Conservation (phyloP, 108 stramenopile genomes). For the Skeletonema costatum region DNA sequence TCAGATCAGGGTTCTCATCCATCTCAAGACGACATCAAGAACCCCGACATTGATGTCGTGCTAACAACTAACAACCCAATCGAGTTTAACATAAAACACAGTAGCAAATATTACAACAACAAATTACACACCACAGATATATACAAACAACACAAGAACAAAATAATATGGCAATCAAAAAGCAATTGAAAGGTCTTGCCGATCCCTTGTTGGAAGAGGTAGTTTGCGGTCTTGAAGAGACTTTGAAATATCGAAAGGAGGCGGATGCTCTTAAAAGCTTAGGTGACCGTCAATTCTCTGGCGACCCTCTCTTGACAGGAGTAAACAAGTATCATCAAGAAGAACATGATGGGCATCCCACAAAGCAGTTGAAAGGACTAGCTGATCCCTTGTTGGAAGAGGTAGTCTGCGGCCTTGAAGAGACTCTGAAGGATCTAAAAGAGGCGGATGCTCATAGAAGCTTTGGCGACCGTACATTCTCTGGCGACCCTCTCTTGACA, state of each 20-base stretch:
- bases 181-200: conserved; percentile 9
- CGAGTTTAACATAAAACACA: too few species aligned
- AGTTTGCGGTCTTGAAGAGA: conserved; percentile 6
- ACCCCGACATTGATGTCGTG: background rate
- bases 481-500: conserved; percentile 28
- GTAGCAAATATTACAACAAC: background rate
- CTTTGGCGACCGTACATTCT: conserved; percentile 13
- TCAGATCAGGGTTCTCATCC: too few species aligned
- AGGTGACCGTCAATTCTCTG: conserved; percentile 14
- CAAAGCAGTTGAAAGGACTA: conserved; percentile 12
- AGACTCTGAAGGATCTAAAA: background rate
- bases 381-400: conserved; percentile 27
- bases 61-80: background rate
- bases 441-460: background rate
- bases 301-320: conserved; percentile 25
- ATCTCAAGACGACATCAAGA: background rate
- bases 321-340: conserved; percentile 17
- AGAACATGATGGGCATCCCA: conserved; percentile 7
- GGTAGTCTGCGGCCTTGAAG: conserved; percentile 6
- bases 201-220: conserved; percentile 27
- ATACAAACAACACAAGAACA: conserved; percentile 2
- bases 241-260: background rate
- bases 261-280: background rate
- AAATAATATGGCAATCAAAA: conserved; percentile 8
- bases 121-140: background rate